These are phyloP conservation scores for Gracilaria domingensis DNA, from an alignment of 23 red algal species.

Conservation along the genomic window DNA sequence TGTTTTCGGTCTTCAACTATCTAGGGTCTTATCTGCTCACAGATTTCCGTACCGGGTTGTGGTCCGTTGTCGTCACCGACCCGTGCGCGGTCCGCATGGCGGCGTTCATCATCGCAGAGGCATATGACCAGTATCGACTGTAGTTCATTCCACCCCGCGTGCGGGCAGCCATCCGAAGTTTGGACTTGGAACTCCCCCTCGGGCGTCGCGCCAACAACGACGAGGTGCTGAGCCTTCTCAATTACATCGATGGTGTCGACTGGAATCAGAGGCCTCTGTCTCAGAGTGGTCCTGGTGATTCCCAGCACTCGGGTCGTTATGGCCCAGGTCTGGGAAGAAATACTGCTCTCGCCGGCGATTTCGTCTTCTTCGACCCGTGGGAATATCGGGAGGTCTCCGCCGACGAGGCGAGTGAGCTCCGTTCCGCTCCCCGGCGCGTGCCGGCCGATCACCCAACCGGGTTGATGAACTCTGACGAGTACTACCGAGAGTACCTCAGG, in stretches of 20 bases:
- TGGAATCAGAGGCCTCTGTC: not conserved
- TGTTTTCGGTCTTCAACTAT: slow-evolving; percentile 1
- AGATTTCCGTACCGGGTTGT: not conserved
- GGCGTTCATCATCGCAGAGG: not conserved
- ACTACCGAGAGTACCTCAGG: not conserved
- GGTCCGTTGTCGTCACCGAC: slow-evolving; percentile 12
- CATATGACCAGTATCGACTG: slow-evolving; percentile 13
- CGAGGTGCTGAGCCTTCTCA: not conserved
- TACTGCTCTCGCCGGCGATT: slow-evolving; percentile 14
- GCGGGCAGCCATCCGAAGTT: not conserved
- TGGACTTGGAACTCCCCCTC: not conserved
- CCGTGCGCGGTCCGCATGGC: not conserved
- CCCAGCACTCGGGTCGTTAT: too few species aligned
- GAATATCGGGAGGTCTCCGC: not conserved
- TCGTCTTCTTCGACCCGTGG: slow-evolving; percentile 18
- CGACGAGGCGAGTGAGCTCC: not conserved
- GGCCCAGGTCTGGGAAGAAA: too few species aligned
- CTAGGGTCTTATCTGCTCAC: not conserved
- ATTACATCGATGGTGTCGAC: not conserved
- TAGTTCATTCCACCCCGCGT: not conserved
- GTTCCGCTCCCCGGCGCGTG: not conserved
- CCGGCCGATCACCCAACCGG: not conserved
- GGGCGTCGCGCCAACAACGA: not conserved
- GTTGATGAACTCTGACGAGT: slow-evolving; percentile 7
- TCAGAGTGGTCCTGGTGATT: too few species aligned